A percentile compares a stretch with the other conserved stretches of the same genome.
Conservation (phyloP, 306 rosid genomes). For the Dryas drummondii region DNA sequence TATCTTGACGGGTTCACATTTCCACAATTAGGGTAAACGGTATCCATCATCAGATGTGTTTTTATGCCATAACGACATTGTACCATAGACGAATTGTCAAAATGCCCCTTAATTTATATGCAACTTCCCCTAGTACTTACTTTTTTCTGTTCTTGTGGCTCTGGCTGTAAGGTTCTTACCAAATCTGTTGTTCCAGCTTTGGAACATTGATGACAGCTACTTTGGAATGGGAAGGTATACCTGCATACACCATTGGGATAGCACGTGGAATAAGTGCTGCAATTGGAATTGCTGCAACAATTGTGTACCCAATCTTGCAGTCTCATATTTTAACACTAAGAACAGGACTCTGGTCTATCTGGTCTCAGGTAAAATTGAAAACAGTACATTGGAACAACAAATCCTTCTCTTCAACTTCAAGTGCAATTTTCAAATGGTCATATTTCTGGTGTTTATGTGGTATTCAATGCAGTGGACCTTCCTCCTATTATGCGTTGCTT, state of each 20-base stretch:
- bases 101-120: not conserved
- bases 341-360: slow-evolving; percentile 84
- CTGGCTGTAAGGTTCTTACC: not conserved
- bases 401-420: no score
- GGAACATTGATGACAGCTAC: slow-evolving; percentile 93
- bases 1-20: no score
- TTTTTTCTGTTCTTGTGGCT: not conserved
- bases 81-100: no score
- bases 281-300: slow-evolving; percentile 74
- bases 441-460: not conserved
- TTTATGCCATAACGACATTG: no score
- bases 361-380: slow-evolving; percentile 66
- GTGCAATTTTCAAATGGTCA: not conserved
- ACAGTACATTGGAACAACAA: no score
- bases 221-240: slow-evolving; percentile 85
- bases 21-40: no score
- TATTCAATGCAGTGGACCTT: slow-evolving; percentile 60
- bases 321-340: slow-evolving; percentile 56
- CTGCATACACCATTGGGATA: slow-evolving; percentile 69
- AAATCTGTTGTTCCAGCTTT: slow-evolving; percentile 50
- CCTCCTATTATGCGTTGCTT: slow-evolving; percentile 64
- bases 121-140: not conserved
- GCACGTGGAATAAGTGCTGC: slow-evolving; percentile 70
- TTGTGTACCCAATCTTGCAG: slow-evolving; percentile 60
- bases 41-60: no score